A percentile compares a stretch with the other conserved stretches of the same genome.
These are phyloP conservation scores for Picea abies DNA, from an alignment of 83 land plant genomes.

Conservation along the genomic window DNA sequence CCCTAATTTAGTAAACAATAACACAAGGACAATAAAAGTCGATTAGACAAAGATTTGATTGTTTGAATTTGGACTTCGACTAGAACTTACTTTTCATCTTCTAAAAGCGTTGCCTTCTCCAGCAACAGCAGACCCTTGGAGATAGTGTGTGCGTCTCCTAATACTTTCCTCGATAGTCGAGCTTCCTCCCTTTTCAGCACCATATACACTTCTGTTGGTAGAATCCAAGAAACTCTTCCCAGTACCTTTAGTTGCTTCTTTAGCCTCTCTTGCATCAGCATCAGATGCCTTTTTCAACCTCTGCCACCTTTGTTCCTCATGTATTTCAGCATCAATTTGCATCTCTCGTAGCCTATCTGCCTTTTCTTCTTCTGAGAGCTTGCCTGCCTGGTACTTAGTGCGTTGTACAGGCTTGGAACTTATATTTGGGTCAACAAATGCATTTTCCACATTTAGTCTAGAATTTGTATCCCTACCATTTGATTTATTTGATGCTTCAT, in stretches of 20 bases:
- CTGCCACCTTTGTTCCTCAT: slow-evolving; percentile 96
- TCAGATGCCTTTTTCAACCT: slow-evolving; percentile 85
- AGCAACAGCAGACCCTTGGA: slow-evolving; percentile 58
- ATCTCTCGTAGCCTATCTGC: slow-evolving; percentile 77
- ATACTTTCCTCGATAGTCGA: slow-evolving; percentile 90
- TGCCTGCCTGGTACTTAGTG: slow-evolving; percentile 28
- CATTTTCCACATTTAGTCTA: not conserved
- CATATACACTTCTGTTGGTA: slow-evolving; percentile 77
- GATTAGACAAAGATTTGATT: too few relatives aligned
- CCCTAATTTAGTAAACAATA: too few relatives aligned
- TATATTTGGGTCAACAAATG: not conserved
- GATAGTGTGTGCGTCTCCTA: slow-evolving; percentile 74
- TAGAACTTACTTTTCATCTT: slow-evolving; percentile 31
- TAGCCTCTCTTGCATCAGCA: slow-evolving; percentile 66
- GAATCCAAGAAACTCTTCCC: slow-evolving; percentile 76
- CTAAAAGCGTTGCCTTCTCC: slow-evolving; percentile 76
- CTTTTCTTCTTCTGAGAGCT: slow-evolving; percentile 85
- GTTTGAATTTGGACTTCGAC: too few relatives aligned
- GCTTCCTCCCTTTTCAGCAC: slow-evolving; percentile 80
- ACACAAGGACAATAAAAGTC: too few relatives aligned
- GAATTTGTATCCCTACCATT: slow-evolving; percentile 12
- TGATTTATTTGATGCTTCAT: not conserved
- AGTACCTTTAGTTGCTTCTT: slow-evolving; percentile 12
- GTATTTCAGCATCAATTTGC: slow-evolving; percentile 89
- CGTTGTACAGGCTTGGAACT: slow-evolving; percentile 15